These are phyloP conservation scores for Cystobasidium ongulense DNA, from an alignment of 768 basidiomycete genomes.

Conservation along the genomic window DNA sequence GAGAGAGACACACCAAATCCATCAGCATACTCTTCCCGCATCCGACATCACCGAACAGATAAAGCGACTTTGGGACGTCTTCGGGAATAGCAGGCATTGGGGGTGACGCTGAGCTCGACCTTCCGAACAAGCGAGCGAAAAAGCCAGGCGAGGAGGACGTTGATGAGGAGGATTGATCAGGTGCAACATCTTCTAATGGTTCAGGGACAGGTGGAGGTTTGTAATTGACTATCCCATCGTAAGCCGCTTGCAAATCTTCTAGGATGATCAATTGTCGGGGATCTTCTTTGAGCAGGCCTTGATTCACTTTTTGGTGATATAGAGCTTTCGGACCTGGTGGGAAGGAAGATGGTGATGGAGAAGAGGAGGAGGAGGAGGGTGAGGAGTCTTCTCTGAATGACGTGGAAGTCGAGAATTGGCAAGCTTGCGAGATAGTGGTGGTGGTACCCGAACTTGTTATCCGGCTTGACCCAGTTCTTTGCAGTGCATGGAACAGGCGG, in stretches of 20 bases:
- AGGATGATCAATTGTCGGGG: slow-evolving; percentile 78
- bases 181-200: slow-evolving; percentile 41
- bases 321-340: slow-evolving; percentile 35
- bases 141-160: background rate
- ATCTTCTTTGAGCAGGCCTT: slow-evolving; percentile 61
- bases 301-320: slow-evolving; percentile 51
- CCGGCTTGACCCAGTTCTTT: background rate
- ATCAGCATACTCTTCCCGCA: slow-evolving; percentile 99
- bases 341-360: background rate
- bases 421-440: background rate
- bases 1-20: slow-evolving; percentile 67
- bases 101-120: slow-evolving; percentile 29
- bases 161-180: slow-evolving; percentile 27
- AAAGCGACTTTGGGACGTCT: slow-evolving; percentile 71
- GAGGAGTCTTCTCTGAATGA: background rate
- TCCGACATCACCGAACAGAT: slow-evolving; percentile 92
- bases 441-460: background rate
- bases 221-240: slow-evolving; percentile 64
- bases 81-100: slow-evolving; percentile 41
- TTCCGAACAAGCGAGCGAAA: background rate
- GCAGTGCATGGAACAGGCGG: background rate
- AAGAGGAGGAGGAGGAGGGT: background rate
- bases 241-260: slow-evolving; percentile 66
- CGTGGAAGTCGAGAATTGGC: background rate
- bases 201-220: slow-evolving; percentile 58